These are phyloP conservation scores for Pinus tabuliformis DNA, from an alignment of 75 land plant species.

Conservation along the genomic window DNA sequence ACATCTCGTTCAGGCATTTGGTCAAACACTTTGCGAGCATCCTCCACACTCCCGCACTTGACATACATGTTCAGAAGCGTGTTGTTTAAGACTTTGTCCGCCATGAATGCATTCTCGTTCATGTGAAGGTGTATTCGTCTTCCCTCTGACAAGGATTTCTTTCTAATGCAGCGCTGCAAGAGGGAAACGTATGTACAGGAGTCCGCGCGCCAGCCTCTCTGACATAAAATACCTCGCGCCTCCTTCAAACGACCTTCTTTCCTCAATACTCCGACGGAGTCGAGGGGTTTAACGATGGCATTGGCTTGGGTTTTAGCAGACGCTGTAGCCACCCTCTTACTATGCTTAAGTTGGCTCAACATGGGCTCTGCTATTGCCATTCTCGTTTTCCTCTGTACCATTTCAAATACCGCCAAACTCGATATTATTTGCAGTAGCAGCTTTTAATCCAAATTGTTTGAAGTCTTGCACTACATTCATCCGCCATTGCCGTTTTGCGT, in stretches of 20 bases:
- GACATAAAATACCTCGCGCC: neutral
- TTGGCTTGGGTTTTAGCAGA: no score
- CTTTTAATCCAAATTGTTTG: no score
- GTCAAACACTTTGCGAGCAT: constrained; percentile 14
- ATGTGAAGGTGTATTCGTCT: constrained; percentile 1
- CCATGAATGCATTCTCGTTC: neutral
- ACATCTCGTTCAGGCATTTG: constrained; percentile 10
- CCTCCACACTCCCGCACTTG: constrained; percentile 18
- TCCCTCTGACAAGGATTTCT: constrained; percentile 1
- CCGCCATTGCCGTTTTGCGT: no score
- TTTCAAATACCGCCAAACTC: no score
- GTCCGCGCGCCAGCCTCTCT: neutral
- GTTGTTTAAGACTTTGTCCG: constrained; percentile 2
- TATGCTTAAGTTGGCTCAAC: no score
- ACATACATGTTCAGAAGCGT: constrained; percentile 19
- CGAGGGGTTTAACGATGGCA: no score
- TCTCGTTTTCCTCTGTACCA: no score
- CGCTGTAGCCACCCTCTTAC: no score
- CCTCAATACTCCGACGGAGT: neutral
- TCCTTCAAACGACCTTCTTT: neutral
- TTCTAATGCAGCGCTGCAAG: neutral
- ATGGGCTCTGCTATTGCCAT: no score
- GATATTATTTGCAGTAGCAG: no score
- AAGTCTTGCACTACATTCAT: no score
- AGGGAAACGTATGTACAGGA: neutral